Conservation (phyloP, 257 asterid species). For the Lantana camara region DNA sequence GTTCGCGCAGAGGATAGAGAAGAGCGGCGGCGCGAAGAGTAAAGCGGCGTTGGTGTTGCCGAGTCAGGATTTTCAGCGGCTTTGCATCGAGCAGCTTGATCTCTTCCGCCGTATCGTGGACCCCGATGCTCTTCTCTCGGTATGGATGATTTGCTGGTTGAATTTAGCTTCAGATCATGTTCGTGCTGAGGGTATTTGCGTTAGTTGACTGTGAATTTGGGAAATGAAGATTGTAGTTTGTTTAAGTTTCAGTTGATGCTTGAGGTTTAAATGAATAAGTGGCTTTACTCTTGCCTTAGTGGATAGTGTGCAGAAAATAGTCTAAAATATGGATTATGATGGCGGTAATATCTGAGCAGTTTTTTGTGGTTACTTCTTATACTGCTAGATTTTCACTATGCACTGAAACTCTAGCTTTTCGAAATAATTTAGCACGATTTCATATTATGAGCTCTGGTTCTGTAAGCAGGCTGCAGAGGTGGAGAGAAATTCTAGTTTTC, state of each 20-base stretch:
- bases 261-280: background rate
- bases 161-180: conserved; percentile 7
- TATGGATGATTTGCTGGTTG: conserved; percentile 22
- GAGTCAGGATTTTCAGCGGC: conserved; percentile 81
- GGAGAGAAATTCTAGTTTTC: background rate
- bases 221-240: background rate
- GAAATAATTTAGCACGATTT: background rate
- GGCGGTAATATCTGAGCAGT: background rate
- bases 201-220: conserved; percentile 9
- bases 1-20: conserved; percentile 71
- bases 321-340: background rate
- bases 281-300: background rate
- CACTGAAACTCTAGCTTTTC: background rate
- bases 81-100: conserved; percentile 82
- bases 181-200: background rate
- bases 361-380: background rate
- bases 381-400: background rate
- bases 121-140: conserved; percentile 77
- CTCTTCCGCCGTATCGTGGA: conserved; percentile 84
- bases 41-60: conserved; percentile 68
- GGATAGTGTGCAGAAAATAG: background rate
- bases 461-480: background rate
- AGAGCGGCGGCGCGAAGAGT: conserved; percentile 37
- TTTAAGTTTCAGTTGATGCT: background rate
- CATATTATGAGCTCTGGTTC: background rate